Evolutionary conservation across 768 basidiomycete genomes (phyloP).

Genomic region (Termitomyces sp.): DNA sequence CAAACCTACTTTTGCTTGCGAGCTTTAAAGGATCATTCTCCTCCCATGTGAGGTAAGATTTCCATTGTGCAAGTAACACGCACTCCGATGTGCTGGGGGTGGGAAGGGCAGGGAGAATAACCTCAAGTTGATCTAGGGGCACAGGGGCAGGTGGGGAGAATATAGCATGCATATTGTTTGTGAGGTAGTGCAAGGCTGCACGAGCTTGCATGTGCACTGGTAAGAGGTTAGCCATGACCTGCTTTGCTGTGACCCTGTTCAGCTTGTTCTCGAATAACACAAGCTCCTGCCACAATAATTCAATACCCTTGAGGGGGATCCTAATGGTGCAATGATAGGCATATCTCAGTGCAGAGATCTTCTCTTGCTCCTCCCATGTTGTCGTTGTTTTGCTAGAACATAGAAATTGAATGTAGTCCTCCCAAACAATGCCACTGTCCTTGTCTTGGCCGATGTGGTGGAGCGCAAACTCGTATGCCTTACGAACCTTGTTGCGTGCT

Average conservation of each 20-base stretch:
- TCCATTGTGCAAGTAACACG: constrained; percentile 79
- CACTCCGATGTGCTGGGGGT: constrained; percentile 73
- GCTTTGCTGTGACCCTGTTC: constrained; percentile 77
- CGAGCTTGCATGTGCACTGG: constrained; percentile 79
- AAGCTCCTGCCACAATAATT: constrained; percentile 29
- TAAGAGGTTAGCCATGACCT: too few species aligned
- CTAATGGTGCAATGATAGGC: constrained; percentile 81
- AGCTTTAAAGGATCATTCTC: too few species aligned
- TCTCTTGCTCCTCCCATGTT: constrained; percentile 43
- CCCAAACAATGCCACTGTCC: too few species aligned
- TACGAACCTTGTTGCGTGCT: too few species aligned
- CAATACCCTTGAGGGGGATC: constrained; percentile 91
- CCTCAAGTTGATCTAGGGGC: constrained; percentile 40
- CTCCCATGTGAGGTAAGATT: constrained; percentile 67
- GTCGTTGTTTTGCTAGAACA: constrained; percentile 63
- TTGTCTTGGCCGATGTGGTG: too few species aligned
- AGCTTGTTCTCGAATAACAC: constrained; percentile 87
- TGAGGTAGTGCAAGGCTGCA: constrained; percentile 29
- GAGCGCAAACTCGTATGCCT: too few species aligned
- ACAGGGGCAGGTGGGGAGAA: constrained; percentile 36
- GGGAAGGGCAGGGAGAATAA: constrained; percentile 69
- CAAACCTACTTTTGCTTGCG: too few species aligned
- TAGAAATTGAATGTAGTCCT: too few species aligned
- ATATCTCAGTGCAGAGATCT: constrained; percentile 42
- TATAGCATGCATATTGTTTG: constrained; percentile 30